A percentile compares a stretch with the other conserved stretches of the same genome.
Evolutionary conservation across 495 filamentous ascomycete species (phyloP).

Genomic region (Tuber microsphaerosporum): DNA sequence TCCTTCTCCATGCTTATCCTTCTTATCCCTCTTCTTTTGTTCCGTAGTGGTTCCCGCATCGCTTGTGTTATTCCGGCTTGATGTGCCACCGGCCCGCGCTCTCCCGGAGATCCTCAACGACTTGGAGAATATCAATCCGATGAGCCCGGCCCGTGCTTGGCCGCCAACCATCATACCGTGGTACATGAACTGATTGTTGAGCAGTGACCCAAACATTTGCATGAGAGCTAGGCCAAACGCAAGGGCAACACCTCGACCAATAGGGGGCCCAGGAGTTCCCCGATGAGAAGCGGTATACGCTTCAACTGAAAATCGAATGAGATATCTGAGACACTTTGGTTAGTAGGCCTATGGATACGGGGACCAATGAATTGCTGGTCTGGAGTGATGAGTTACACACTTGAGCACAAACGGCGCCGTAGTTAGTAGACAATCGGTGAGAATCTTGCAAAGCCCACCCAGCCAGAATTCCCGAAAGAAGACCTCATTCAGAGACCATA

Average conservation of each 20-base stretch:
- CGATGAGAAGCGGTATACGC: slow-evolving; percentile 56
- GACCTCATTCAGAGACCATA: slow-evolving; percentile 78
- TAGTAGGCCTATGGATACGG: slow-evolving; percentile 65
- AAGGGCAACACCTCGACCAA: slow-evolving; percentile 63
- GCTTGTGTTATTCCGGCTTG: neutral
- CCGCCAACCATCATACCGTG: slow-evolving; percentile 73
- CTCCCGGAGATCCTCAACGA: slow-evolving; percentile 72
- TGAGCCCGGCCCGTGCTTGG: slow-evolving; percentile 65
- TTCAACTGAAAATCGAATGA: slow-evolving; percentile 71
- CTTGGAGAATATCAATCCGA: slow-evolving; percentile 71
- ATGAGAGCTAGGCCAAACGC: slow-evolving; percentile 69
- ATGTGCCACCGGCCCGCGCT: slow-evolving; percentile 60
- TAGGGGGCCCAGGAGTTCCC: slow-evolving; percentile 51
- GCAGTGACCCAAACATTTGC: slow-evolving; percentile 65
- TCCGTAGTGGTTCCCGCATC: slow-evolving; percentile 12
- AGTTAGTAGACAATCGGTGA: slow-evolving; percentile 53
- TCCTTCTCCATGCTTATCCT: slow-evolving; percentile 44
- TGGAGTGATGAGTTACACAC: slow-evolving; percentile 9
- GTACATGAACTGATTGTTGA: slow-evolving; percentile 75
- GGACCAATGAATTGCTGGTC: slow-evolving; percentile 43
- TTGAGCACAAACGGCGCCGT: slow-evolving; percentile 51
- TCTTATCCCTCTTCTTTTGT: slow-evolving; percentile 41
- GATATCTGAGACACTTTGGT: slow-evolving; percentile 63
- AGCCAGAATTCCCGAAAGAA: slow-evolving; percentile 80
- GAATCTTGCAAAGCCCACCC: slow-evolving; percentile 69